These are phyloP conservation scores for Tympanopsis confertula DNA, from an alignment of 2,329 filamentous ascomycete genomes.

Conservation along the genomic window DNA sequence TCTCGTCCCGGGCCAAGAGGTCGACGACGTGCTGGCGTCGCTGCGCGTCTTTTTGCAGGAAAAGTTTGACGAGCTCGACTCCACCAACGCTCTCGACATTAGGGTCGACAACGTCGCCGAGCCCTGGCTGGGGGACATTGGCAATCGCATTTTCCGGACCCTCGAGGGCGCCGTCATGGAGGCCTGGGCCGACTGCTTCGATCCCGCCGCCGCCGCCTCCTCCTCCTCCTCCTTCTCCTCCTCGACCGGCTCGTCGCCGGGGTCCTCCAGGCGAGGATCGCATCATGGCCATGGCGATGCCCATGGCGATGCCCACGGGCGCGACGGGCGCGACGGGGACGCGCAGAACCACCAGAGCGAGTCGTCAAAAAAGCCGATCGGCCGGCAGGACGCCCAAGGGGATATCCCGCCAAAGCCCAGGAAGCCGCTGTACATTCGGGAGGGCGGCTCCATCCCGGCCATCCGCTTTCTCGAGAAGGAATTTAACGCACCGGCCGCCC, in stretches of 20 bases:
- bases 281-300: no score
- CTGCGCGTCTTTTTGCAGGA: slow-evolving; percentile 57
- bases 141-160: slow-evolving; percentile 81
- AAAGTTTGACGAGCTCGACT: slow-evolving; percentile 65
- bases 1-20: slow-evolving; percentile 85
- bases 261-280: no score
- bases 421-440: slow-evolving; percentile 82
- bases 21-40: slow-evolving; percentile 60
- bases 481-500: slow-evolving; percentile 79
- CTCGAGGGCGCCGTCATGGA: slow-evolving; percentile 75
- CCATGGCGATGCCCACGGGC: no score
- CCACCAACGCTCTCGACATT: slow-evolving; percentile 69
- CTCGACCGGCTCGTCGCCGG: no score
- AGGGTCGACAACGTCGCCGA: slow-evolving; percentile 88
- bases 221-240: slow-evolving; percentile 19
- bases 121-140: slow-evolving; percentile 87
- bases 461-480: slow-evolving; percentile 93
- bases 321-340: no score
- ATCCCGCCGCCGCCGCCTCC: no score
- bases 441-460: slow-evolving; percentile 88
- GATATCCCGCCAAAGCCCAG: slow-evolving; percentile 21
- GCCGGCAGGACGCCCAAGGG: slow-evolving; percentile 7
- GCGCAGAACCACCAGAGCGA: neutral
- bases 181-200: slow-evolving; percentile 60
- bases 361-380: neutral